Conservation (phyloP, 257 asterid species). For the Gentiana dahurica region DNA sequence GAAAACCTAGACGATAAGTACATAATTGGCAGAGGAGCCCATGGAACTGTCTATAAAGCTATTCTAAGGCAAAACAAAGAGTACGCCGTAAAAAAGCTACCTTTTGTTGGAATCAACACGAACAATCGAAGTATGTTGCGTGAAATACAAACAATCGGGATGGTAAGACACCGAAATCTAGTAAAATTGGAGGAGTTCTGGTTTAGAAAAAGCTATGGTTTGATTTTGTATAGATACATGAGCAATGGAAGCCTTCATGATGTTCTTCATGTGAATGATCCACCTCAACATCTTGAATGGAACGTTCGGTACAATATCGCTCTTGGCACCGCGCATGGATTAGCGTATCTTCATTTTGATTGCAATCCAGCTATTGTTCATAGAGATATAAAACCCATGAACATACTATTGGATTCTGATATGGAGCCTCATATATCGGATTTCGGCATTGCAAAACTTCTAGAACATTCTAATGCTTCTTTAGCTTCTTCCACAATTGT, state of each 20-base stretch:
- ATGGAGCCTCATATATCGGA: constrained; percentile 79
- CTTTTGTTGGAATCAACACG: constrained; percentile 30
- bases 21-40: constrained; percentile 70
- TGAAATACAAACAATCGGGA: constrained; percentile 71
- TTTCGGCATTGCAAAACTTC: constrained; percentile 76
- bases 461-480: constrained; percentile 42
- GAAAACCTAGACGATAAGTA: constrained; percentile 49
- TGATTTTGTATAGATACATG: constrained; percentile 60
- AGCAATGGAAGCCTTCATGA: constrained; percentile 71
- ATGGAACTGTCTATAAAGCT: constrained; percentile 67
- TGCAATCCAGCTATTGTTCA: constrained; percentile 73
- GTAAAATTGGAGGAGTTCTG: constrained; percentile 61
- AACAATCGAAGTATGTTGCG: constrained; percentile 48
- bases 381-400: constrained; percentile 70
- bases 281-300: constrained; percentile 44
- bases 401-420: constrained; percentile 60
- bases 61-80: constrained; percentile 31
- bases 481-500: constrained; percentile 26
- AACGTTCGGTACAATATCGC: constrained; percentile 48
- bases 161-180: constrained; percentile 70
- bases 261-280: constrained; percentile 36
- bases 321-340: constrained; percentile 68
- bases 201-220: constrained; percentile 66
- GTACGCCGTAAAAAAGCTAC: constrained; percentile 62
- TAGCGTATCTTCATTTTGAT: constrained; percentile 72